Evolutionary conservation across 208 protist genomes (phyloP).

Genomic region (Porcisia hertigi): DNA sequence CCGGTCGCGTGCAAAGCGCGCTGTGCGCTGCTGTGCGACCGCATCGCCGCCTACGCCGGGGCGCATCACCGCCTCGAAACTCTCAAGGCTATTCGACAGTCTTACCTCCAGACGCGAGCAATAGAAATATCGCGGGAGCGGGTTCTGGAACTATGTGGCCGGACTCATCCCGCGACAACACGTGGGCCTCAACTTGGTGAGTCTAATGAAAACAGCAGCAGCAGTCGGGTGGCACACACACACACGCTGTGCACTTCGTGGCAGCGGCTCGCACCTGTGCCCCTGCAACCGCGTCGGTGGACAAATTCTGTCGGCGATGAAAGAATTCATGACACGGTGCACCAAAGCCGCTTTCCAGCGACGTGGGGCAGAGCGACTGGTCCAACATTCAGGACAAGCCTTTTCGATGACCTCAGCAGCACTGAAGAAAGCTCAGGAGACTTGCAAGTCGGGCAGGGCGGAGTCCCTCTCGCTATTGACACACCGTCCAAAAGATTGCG

Average conservation of each 20-base stretch:
- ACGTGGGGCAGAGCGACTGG: not conserved
- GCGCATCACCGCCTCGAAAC: slow-evolving; percentile 48
- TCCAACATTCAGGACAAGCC: not conserved
- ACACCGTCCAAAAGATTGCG: not conserved
- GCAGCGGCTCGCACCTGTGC: not conserved
- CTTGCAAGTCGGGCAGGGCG: not conserved
- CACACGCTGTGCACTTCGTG: not conserved
- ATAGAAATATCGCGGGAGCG: slow-evolving; percentile 31
- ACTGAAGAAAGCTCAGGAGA: not conserved
- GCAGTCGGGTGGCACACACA: not conserved
- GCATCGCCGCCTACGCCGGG: slow-evolving; percentile 56
- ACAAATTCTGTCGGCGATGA: not conserved
- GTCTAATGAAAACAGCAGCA: not conserved
- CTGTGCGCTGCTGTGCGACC: slow-evolving; percentile 65
- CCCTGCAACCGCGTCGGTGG: not conserved
- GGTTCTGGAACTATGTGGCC: slow-evolving; percentile 24
- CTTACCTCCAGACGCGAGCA: slow-evolving; percentile 24
- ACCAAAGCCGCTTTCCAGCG: not conserved
- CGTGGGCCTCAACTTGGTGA: slow-evolving; percentile 1
- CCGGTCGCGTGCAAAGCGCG: slow-evolving; percentile 44
- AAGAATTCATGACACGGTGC: not conserved
- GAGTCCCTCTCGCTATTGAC: not conserved
- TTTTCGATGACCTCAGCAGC: not conserved
- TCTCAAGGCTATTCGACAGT: slow-evolving; percentile 35
- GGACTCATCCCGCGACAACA: not conserved